These are phyloP conservation scores for Tetrapisispora phaffii DNA, from an alignment of 805 yeast species.

Conservation along the genomic window DNA sequence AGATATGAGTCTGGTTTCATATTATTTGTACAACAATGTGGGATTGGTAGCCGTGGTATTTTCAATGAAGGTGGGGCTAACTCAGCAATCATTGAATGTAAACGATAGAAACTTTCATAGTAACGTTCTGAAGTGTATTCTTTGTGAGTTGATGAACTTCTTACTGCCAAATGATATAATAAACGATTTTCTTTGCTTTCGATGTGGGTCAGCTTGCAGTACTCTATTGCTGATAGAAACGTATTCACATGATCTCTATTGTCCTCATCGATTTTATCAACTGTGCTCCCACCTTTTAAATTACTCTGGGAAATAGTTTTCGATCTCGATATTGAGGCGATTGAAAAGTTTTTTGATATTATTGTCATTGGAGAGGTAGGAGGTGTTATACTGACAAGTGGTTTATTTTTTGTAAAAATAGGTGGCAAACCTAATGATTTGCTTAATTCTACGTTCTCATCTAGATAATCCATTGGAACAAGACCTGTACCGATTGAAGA, in stretches of 20 bases:
- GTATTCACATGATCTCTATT: constrained; percentile 2
- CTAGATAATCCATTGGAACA: constrained; percentile 8
- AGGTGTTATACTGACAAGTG: constrained; percentile 8
- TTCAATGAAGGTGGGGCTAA: background rate
- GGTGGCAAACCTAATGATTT: background rate
- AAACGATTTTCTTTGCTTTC: constrained; percentile 10
- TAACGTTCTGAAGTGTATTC: constrained; percentile 8
- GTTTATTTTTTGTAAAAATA: constrained; percentile 1
- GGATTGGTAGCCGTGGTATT: constrained; percentile 2
- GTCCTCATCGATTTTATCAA: constrained; percentile 1
- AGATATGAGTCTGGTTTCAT: background rate
- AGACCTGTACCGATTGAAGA: constrained; percentile 11
- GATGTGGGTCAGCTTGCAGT: constrained; percentile 8
- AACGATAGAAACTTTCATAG: constrained; percentile 17
- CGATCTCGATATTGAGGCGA: constrained; percentile 10
- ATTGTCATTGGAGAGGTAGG: constrained; percentile 18
- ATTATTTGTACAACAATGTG: constrained; percentile 3
- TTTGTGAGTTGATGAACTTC: constrained; percentile 4
- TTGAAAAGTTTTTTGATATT: constrained; percentile 9
- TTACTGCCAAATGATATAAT: constrained; percentile 7
- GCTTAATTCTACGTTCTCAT: constrained; percentile 6
- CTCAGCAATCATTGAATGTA: constrained; percentile 11
- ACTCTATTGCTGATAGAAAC: background rate
- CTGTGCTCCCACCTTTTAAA: background rate
- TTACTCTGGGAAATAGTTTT: background rate